Conservation (phyloP, 2,329 filamentous ascomycete species). For the Claviceps cyperi region DNA sequence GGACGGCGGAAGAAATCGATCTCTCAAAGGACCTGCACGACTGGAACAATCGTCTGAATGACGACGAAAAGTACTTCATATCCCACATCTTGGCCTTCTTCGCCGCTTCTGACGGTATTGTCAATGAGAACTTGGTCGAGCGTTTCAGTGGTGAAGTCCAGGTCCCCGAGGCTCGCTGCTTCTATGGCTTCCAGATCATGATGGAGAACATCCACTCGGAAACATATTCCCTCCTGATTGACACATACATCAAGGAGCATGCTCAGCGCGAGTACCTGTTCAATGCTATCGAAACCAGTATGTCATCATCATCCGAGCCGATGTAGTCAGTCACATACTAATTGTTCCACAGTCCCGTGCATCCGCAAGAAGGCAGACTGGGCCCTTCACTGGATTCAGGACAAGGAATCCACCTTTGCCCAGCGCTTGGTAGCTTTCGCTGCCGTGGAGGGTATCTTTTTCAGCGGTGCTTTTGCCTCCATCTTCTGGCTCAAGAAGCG, state of each 20-base stretch:
- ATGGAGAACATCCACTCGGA: slow-evolving; percentile 99
- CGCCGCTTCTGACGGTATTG: slow-evolving; percentile 94
- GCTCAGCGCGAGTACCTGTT: slow-evolving; percentile 89
- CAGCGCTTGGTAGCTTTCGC: slow-evolving; percentile 94
- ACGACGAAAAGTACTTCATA: slow-evolving; percentile 96
- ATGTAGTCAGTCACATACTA: slow-evolving; percentile 4
- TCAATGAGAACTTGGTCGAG: slow-evolving; percentile 98
- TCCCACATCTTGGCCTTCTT: slow-evolving; percentile 99
- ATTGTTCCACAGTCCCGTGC: slow-evolving; percentile 54
- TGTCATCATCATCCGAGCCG: slow-evolving; percentile 19
- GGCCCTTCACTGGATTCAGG: slow-evolving; percentile 88
- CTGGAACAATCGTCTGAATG: slow-evolving; percentile 95
- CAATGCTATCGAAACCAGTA: slow-evolving; percentile 96
- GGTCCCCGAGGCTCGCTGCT: slow-evolving; percentile 94
- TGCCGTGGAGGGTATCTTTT: slow-evolving; percentile 98
- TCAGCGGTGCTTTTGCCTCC: slow-evolving; percentile 93
- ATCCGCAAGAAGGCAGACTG: slow-evolving; percentile 98
- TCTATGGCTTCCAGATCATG: slow-evolving; percentile 99
- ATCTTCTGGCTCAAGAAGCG: slow-evolving; percentile 99
- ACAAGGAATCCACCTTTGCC: slow-evolving; percentile 87
- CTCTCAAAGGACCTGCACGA: slow-evolving; percentile 97
- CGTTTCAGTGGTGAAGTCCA: slow-evolving; percentile 96
- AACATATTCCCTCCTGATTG: slow-evolving; percentile 97
- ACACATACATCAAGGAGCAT: slow-evolving; percentile 98
- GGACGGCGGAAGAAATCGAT: slow-evolving; percentile 98